These are phyloP conservation scores for Manihot esculenta DNA, from an alignment of 441 rosid species.

Conservation along the genomic window DNA sequence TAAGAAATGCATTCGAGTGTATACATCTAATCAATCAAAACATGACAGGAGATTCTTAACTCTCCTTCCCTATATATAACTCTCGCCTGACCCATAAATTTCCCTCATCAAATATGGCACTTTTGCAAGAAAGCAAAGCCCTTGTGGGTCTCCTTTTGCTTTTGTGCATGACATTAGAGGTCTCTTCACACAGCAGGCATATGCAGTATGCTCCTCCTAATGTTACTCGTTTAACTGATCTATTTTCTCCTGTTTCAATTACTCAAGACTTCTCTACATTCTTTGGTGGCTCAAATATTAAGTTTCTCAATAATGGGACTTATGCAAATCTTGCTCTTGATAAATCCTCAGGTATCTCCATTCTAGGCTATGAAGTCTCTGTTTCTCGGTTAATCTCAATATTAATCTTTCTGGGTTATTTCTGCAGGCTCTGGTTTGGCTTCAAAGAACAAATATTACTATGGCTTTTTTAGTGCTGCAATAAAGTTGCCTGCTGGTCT, in stretches of 20 bases:
- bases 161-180: slow-evolving; percentile 35
- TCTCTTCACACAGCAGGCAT: slow-evolving; percentile 56
- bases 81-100: slow-evolving; percentile 15
- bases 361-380: not conserved
- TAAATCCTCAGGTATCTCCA: slow-evolving; percentile 60
- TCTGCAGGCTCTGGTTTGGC: slow-evolving; percentile 77
- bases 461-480: slow-evolving; percentile 90
- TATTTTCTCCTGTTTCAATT: slow-evolving; percentile 49
- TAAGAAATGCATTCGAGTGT: too few species aligned
- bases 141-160: slow-evolving; percentile 29
- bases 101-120: slow-evolving; percentile 40
- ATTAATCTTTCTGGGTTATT: not conserved
- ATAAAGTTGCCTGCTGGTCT: slow-evolving; percentile 83
- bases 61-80: not conserved
- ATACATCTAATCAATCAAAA: too few species aligned
- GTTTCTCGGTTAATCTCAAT: not conserved
- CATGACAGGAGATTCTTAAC: too few species aligned
- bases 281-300: slow-evolving; percentile 58
- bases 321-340: slow-evolving; percentile 61
- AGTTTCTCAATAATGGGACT: slow-evolving; percentile 54
- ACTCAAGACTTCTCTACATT: slow-evolving; percentile 41
- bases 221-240: slow-evolving; percentile 63
- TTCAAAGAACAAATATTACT: slow-evolving; percentile 48
- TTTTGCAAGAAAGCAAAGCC: slow-evolving; percentile 26
- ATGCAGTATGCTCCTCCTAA: slow-evolving; percentile 56